Evolutionary conservation across 768 basidiomycete species (phyloP).

Genomic region (Mycena crocata): DNA sequence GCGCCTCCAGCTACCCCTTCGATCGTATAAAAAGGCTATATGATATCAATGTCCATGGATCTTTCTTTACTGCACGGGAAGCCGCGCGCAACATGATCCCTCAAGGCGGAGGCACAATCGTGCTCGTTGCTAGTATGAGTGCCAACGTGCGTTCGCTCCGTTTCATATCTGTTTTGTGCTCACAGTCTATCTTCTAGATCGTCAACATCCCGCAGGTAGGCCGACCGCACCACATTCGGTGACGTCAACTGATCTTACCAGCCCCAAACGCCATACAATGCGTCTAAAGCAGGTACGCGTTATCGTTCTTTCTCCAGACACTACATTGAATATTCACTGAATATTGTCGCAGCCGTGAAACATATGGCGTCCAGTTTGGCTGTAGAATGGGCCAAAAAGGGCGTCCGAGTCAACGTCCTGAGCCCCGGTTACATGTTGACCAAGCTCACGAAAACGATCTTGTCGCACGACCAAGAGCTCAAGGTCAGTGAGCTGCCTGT

Average conservation of each 20-base stretch:
- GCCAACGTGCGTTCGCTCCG: conserved; percentile 71
- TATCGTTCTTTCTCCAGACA: neutral
- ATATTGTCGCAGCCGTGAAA: conserved; percentile 72
- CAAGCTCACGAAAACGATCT: conserved; percentile 85
- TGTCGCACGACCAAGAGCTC: conserved; percentile 79
- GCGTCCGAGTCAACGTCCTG: conserved; percentile 81
- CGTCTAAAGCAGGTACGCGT: conserved; percentile 85
- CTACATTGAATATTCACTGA: conserved; percentile 3
- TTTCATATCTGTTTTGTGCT: conserved; percentile 18
- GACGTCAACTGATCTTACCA: no score
- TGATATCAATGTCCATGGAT: conserved; percentile 95
- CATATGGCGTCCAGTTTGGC: conserved; percentile 94
- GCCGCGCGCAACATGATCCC: conserved; percentile 93
- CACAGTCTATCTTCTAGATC: conserved; percentile 61
- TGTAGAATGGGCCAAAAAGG: conserved; percentile 95
- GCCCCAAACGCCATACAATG: conserved; percentile 96
- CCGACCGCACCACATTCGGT: no score
- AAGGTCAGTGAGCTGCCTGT: conserved; percentile 60
- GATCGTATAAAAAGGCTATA: conserved; percentile 86
- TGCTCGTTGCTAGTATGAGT: conserved; percentile 92
- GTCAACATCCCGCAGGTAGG: conserved; percentile 91
- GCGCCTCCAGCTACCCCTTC: conserved; percentile 75
- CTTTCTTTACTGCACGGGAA: conserved; percentile 96
- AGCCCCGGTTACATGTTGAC: conserved; percentile 97
- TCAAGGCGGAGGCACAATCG: conserved; percentile 80